Base-by-base conservation (phyloP, 441 rosid genomes). In the Pelargonium fulgidum region DNA sequence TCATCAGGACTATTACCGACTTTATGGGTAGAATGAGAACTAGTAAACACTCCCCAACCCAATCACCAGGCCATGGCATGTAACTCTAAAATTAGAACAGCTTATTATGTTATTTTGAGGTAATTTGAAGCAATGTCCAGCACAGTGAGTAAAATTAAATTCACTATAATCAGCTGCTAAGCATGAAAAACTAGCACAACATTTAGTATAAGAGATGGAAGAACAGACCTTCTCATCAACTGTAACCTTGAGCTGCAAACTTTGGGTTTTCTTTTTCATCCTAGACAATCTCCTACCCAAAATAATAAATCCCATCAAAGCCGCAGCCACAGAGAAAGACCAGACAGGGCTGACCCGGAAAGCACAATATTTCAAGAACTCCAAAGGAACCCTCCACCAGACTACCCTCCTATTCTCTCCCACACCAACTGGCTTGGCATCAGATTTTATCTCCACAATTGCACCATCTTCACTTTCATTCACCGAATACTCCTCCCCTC, bases 311-410 rank as follows among this genome's bases (percentile, higher is more conserved):
- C 96, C 98, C 81, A 93, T 73, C 42, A 91, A 70, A 70, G 98
- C 96, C 20, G 97, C 97, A 6, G 95, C 95, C 79, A 89, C 80
- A 2, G 98, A 91, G 78, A 93, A 74, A 58, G 96, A 82, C 97
- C 97, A 91, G 73, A 85, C 69, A 68, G 96, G 98, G 54, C 86
- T 84, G 58, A 83, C 86, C 85, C 85, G 88, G 64, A 87, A 85
- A 69, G 84, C 85, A 81, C 90, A 88, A 75, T 79, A 88, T 76
- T 83, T 89, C 78, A 91, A 74, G 70, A 91, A 58, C 76, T 89
- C 91, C 16, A 85, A 75, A 11, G 97, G 97, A 70, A 89, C 78
- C 76, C 87, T 91, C 97, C 95, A 91, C 97, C 93, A 91, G 7
- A 68, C 82, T 33, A 81, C 73, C 65, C 76, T 74, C 47, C 69